These are phyloP conservation scores for Saturnispora saitoi DNA, from an alignment of 805 yeast species.

Conservation along the genomic window DNA sequence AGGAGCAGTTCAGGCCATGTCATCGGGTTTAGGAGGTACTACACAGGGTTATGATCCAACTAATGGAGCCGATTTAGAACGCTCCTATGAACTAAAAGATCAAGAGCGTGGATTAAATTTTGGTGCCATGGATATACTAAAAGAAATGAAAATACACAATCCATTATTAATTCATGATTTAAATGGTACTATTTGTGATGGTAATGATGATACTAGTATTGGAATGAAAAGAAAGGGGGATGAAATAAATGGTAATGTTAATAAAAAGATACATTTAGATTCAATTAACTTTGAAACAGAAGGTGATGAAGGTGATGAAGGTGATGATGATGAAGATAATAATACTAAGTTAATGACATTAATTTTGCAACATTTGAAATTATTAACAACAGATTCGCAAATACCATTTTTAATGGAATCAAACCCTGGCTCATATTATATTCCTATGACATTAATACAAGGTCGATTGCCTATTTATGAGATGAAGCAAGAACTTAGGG, in stretches of 20 bases:
- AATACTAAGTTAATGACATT: conserved; percentile 20
- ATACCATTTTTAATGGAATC: conserved; percentile 54
- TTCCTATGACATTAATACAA: conserved; percentile 50
- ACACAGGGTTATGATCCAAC: conserved; percentile 29
- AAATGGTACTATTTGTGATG: conserved; percentile 27
- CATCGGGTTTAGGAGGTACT: conserved; percentile 13
- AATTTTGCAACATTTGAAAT: conserved; percentile 51
- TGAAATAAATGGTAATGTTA: conserved; percentile 8
- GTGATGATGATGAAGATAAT: conserved; percentile 11
- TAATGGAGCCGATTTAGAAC: conserved; percentile 18
- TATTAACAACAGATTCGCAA: conserved; percentile 44
- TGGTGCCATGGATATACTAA: conserved; percentile 35
- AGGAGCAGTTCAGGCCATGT: conserved; percentile 7
- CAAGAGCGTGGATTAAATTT: conserved; percentile 31
- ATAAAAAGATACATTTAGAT: conserved; percentile 11
- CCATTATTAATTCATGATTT: conserved; percentile 31
- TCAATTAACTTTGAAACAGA: conserved; percentile 25
- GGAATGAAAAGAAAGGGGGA: conserved; percentile 8
- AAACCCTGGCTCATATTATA: conserved; percentile 47
- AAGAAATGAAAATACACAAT: conserved; percentile 19
- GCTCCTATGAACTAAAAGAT: conserved; percentile 27
- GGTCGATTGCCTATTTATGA: conserved; percentile 39
- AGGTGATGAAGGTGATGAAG: conserved; percentile 22
- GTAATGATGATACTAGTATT: conserved; percentile 6
- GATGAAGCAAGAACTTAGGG: conserved; percentile 49